Percentiles rank a stretch among this genome's conserved stretches.
phyloP scores from a whole-genome alignment of 805 yeast species.

The Lipomyces orientalis region DNA sequence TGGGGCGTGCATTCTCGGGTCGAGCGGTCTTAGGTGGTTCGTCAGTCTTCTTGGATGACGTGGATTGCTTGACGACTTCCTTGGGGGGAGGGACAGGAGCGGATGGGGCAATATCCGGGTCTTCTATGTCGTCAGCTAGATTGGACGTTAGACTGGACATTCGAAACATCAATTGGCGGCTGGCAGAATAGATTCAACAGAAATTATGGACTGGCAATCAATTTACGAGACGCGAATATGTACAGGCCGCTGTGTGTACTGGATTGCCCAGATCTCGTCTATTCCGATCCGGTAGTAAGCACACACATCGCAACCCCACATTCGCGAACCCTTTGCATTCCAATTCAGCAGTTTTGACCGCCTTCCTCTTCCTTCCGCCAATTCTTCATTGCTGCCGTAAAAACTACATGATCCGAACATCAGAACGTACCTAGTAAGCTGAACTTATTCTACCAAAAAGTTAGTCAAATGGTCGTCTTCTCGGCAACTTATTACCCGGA shows the following conservation, averaged over 20 bases:
- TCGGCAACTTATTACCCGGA: neutral
- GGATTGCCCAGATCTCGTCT: neutral
- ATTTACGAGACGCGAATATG: neutral
- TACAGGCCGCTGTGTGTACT: neutral
- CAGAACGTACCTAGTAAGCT: constrained; percentile 27
- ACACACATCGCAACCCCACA: neutral
- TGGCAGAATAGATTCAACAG: neutral
- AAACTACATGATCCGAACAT: neutral
- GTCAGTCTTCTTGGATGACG: constrained; percentile 82
- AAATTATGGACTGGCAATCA: too few relatives aligned
- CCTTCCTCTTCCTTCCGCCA: neutral
- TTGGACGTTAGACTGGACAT: neutral
- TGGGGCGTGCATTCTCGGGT: constrained; percentile 60
- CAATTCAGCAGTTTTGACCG: neutral
- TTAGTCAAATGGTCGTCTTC: neutral
- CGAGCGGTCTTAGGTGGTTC: constrained; percentile 81
- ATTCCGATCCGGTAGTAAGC: neutral
- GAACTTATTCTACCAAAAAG: constrained; percentile 31
- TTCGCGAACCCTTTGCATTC: neutral
- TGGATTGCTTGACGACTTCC: constrained; percentile 76
- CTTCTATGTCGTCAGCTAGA: constrained; percentile 79
- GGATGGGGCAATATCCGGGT: constrained; percentile 53
- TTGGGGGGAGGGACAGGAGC: constrained; percentile 52
- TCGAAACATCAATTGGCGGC: neutral
- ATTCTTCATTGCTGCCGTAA: neutral